Evolutionary conservation across 331 rosid genomes (phyloP).

Genomic region (Malus hybrid): DNA sequence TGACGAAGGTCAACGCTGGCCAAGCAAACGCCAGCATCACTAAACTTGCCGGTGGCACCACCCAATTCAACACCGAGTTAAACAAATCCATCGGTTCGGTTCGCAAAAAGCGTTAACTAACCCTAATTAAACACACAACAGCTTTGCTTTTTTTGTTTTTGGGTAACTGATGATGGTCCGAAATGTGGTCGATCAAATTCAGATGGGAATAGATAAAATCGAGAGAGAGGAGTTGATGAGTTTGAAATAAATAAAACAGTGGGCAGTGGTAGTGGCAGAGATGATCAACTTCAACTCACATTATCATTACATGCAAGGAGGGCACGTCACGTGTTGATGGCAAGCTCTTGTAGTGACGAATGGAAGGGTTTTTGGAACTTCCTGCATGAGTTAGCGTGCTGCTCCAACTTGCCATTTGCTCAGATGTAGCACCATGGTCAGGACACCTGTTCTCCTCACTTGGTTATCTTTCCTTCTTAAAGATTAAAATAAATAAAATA

Average conservation of each 20-base stretch:
- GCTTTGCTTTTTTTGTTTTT: neutral
- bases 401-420: neutral
- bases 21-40: constrained; percentile 66
- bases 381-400: constrained; percentile 13
- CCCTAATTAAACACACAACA: neutral
- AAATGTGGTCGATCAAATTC: neutral
- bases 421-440: neutral
- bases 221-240: neutral
- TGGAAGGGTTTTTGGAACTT: constrained; percentile 22
- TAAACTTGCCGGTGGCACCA: constrained; percentile 66
- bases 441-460: neutral
- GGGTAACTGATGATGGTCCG: neutral
- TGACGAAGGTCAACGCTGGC: constrained; percentile 75
- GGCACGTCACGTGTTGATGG: constrained; percentile 18
- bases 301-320: constrained; percentile 13
- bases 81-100: constrained; percentile 33
- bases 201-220: neutral
- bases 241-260: neutral
- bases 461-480: neutral
- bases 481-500: neutral
- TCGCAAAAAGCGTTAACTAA: neutral
- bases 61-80: constrained; percentile 48
- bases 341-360: constrained; percentile 18
- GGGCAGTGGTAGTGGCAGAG: neutral
- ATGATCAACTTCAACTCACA: neutral